phyloP scores from a whole-genome alignment of 371 early-diverging fungal genomes.

The Mucor plumbeus region DNA sequence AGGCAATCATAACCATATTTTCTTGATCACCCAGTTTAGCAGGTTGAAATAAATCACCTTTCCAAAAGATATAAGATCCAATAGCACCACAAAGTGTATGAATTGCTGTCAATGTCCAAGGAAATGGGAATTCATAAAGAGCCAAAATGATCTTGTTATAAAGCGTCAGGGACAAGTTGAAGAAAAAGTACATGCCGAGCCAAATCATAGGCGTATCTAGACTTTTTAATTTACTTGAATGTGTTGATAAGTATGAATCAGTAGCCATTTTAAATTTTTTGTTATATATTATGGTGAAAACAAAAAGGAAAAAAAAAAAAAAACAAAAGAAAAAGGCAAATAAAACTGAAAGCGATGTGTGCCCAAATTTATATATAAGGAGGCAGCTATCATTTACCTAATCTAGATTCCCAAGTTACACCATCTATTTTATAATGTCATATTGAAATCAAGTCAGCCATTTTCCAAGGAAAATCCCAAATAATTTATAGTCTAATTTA shows the following conservation, averaged over 20 bases:
- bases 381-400: constrained; percentile 6
- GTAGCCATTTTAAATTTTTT: not conserved
- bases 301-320: not conserved
- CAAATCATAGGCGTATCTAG: constrained; percentile 17
- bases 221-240: not conserved
- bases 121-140: constrained; percentile 76
- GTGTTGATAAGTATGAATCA: not conserved
- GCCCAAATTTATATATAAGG: not conserved
- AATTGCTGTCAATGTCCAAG: constrained; percentile 88
- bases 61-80: constrained; percentile 63
- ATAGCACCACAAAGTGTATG: constrained; percentile 79
- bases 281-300: not conserved
- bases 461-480: too few species aligned
- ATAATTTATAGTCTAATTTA: too few species aligned
- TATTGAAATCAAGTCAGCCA: not conserved
- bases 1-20: constrained; percentile 71
- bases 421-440: not conserved
- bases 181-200: constrained; percentile 70
- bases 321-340: constrained; percentile 5
- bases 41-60: constrained; percentile 64
- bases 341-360: constrained; percentile 2
- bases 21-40: constrained; percentile 62
- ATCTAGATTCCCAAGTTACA: not conserved
- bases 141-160: constrained; percentile 86
- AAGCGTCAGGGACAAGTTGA: constrained; percentile 82